Percentiles rank a stretch among this genome's conserved stretches.
Conservation (phyloP, 2,329 filamentous ascomycete genomes). For the Stagonosporopsis tanaceti region DNA sequence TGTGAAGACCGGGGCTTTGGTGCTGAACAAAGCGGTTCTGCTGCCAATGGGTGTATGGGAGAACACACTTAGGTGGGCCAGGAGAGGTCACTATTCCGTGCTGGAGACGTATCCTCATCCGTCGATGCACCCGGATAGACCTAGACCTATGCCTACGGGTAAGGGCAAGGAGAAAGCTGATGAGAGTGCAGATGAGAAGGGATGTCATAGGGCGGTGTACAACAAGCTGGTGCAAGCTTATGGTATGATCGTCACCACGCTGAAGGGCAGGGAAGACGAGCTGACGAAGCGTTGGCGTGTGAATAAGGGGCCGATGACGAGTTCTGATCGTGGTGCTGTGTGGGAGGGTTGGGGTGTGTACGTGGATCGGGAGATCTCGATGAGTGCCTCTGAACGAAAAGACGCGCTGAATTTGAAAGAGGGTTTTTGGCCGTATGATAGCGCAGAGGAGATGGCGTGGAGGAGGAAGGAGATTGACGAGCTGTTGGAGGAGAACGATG, state of each 20-base stretch:
- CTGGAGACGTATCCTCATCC: slow-evolving; percentile 36
- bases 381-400: slow-evolving; percentile 32
- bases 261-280: slow-evolving; percentile 29
- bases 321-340: slow-evolving; percentile 33
- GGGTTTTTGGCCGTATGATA: not conserved
- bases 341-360: slow-evolving; percentile 45
- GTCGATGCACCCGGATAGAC: not conserved
- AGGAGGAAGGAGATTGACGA: slow-evolving; percentile 29
- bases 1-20: slow-evolving; percentile 16
- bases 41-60: slow-evolving; percentile 33
- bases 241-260: slow-evolving; percentile 22
- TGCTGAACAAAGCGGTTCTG: slow-evolving; percentile 35
- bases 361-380: slow-evolving; percentile 28
- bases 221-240: slow-evolving; percentile 30
- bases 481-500: slow-evolving; percentile 25
- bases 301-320: slow-evolving; percentile 31
- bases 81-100: slow-evolving; percentile 19
- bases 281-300: slow-evolving; percentile 44
- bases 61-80: slow-evolving; percentile 26
- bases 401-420: slow-evolving; percentile 2
- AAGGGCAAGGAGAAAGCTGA: not conserved
- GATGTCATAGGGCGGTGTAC: slow-evolving; percentile 31
- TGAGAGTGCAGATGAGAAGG: not conserved
- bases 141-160: not conserved
- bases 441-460: slow-evolving; percentile 19